Base-by-base conservation (phyloP, 768 basidiomycete genomes). In the Xerocomellus dryophilus region DNA sequence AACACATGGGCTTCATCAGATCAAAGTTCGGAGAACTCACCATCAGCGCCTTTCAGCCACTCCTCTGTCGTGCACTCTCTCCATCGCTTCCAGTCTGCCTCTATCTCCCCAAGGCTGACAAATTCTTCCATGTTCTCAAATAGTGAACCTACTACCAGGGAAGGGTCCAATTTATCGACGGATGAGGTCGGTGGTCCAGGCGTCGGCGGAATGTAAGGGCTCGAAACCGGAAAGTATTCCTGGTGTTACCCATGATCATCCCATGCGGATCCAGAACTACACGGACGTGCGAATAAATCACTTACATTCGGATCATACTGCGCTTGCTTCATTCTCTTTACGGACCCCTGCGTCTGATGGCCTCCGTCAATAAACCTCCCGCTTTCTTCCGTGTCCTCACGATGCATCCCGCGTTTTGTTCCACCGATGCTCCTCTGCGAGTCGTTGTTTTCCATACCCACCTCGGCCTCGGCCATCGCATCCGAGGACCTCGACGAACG, bases 1-100 rank as follows among this genome's bases (percentile, higher is more conserved):
- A 45, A 38, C 38, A 15, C 7, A 27, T 62, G 23, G 49, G 54
- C 31, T 27, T 32, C 5, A 9, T 42, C 20, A 5, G 14, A 21
- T 27, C 39, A 42, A 20, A 18, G 21, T 36, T 32, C 5, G 23
- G 15, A 32, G 29, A 43, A 50, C 66, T 47, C n/a, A 71, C 68
- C 59, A 17, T 71, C 70, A 18, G 61, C 52, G 18, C 61, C 68
- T 47, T 66, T 63, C 21, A 71, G 20, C 70, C 68, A 70, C 44
- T 70, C 68, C 18, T 70, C 68, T 35, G 43, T 64, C 9, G 68
- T 58, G 34, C 68, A 67, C 12, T 60, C 61, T 36, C 41, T 62
- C 70, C 70, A 70, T 47, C 56, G 59, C 38, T 60, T 67, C 56
- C 68, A 63, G 14, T 58, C 57, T 7, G 52, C 52, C 29, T 54